These are phyloP conservation scores for Ceratocystis colombiana DNA, from an alignment of 2,329 filamentous ascomycete species.

Conservation along the genomic window DNA sequence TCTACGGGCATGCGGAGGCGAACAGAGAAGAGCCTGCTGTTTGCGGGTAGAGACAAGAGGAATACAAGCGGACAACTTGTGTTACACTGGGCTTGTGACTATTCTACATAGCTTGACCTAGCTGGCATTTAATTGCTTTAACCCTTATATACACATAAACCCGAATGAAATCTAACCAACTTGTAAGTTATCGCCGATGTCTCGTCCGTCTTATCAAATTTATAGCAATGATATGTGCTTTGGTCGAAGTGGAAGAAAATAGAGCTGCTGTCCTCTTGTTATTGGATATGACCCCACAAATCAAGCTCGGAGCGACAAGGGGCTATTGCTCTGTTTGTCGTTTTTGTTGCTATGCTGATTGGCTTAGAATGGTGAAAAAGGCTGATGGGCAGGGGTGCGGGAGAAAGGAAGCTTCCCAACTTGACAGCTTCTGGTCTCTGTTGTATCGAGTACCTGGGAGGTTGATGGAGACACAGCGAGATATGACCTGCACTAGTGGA, in stretches of 20 bases:
- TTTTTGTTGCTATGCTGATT: slow-evolving; percentile 5
- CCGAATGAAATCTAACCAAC: too few species aligned
- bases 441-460: too few species aligned
- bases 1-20: slow-evolving; percentile 35
- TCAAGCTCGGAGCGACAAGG: slow-evolving; percentile 4
- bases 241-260: background rate
- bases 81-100: background rate
- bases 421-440: background rate
- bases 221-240: too few species aligned
- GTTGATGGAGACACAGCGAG: background rate
- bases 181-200: too few species aligned
- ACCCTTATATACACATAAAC: too few species aligned
- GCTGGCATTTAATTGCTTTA: too few species aligned
- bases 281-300: slow-evolving; percentile 3
- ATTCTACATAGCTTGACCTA: too few species aligned
- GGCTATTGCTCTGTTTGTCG: slow-evolving; percentile 2
- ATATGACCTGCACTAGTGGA: too few species aligned
- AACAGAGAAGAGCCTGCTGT: slow-evolving; percentile 34
- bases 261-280: background rate
- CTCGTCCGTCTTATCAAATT: too few species aligned
- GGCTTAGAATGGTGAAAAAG: background rate
- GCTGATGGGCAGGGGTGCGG: background rate
- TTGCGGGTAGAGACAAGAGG: slow-evolving; percentile 31
- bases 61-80: background rate
- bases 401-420: slow-evolving; percentile 11